These are phyloP conservation scores for Yamadazyma atmosphaerica DNA, from an alignment of 1,139 yeast genomes.

Conservation along the genomic window DNA sequence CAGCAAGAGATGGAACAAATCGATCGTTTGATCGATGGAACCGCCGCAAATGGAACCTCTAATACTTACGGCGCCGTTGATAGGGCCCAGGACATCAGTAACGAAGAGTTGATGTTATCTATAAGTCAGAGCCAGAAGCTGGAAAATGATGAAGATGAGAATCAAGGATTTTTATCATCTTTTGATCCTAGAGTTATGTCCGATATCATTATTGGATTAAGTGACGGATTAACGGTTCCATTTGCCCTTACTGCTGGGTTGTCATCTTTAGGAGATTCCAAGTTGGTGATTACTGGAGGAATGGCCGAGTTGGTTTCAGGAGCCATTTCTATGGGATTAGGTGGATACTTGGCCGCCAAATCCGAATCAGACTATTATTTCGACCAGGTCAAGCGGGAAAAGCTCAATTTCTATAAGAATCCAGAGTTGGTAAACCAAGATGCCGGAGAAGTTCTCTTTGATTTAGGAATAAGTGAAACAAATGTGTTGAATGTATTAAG, in stretches of 20 bases:
- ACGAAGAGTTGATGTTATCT: slow-evolving; percentile 40
- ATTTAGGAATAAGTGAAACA: slow-evolving; percentile 66
- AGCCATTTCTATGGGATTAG: slow-evolving; percentile 83
- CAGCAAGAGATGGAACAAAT: slow-evolving; percentile 35
- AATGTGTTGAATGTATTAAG: slow-evolving; percentile 65
- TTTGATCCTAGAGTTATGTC: slow-evolving; percentile 77
- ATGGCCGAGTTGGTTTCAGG: slow-evolving; percentile 84
- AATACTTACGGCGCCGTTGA: slow-evolving; percentile 46
- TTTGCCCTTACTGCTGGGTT: slow-evolving; percentile 83
- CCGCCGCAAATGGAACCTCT: slow-evolving; percentile 12
- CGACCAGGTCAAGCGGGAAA: slow-evolving; percentile 71
- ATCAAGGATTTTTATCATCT: slow-evolving; percentile 38
- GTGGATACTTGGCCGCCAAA: slow-evolving; percentile 79
- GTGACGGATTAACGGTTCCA: slow-evolving; percentile 83
- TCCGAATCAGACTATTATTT: slow-evolving; percentile 73
- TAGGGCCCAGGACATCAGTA: slow-evolving; percentile 37
- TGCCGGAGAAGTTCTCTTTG: slow-evolving; percentile 69
- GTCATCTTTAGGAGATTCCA: slow-evolving; percentile 73
- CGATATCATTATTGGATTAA: slow-evolving; percentile 74
- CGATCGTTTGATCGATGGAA: slow-evolving; percentile 32
- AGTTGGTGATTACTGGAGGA: slow-evolving; percentile 80
- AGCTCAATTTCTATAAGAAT: slow-evolving; percentile 63
- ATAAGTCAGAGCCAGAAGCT: slow-evolving; percentile 19
- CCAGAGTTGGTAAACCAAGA: slow-evolving; percentile 64
- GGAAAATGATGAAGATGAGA: slow-evolving; percentile 22